These are phyloP conservation scores for Wickerhamiella occidentalis DNA, from an alignment of 805 yeast species.

Conservation along the genomic window DNA sequence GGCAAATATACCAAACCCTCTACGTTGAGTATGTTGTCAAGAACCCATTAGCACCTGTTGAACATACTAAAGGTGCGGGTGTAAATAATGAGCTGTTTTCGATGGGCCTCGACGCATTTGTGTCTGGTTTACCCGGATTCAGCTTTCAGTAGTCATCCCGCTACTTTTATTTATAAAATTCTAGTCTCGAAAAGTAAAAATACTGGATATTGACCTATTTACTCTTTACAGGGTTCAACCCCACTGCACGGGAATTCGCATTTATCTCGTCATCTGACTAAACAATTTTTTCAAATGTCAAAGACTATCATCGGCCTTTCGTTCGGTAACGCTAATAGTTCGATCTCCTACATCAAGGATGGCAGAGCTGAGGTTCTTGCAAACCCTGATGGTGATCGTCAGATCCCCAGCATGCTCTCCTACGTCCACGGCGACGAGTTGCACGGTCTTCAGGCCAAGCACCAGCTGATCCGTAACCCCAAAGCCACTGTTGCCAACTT, in stretches of 20 bases:
- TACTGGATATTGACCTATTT: background rate
- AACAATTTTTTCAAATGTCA: conserved; percentile 17
- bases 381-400: conserved; percentile 97
- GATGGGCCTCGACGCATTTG: conserved; percentile 41
- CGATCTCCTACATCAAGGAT: conserved; percentile 72
- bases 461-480: conserved; percentile 85
- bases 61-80: conserved; percentile 24
- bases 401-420: conserved; percentile 84
- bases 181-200: background rate
- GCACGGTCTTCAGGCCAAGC: conserved; percentile 92
- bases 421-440: conserved; percentile 92
- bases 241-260: background rate
- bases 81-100: conserved; percentile 48
- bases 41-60: conserved; percentile 31
- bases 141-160: background rate
- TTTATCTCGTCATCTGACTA: conserved; percentile 1
- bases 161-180: background rate
- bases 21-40: conserved; percentile 51
- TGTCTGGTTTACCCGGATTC: conserved; percentile 22
- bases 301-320: conserved; percentile 77
- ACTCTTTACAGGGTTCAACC: background rate
- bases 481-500: conserved; percentile 76
- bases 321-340: conserved; percentile 91
- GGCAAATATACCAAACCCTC: conserved; percentile 45
- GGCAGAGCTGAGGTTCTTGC: conserved; percentile 96